Base-by-base conservation (phyloP, 1,139 yeast species). In the Pichiaceae sp. region DNA sequence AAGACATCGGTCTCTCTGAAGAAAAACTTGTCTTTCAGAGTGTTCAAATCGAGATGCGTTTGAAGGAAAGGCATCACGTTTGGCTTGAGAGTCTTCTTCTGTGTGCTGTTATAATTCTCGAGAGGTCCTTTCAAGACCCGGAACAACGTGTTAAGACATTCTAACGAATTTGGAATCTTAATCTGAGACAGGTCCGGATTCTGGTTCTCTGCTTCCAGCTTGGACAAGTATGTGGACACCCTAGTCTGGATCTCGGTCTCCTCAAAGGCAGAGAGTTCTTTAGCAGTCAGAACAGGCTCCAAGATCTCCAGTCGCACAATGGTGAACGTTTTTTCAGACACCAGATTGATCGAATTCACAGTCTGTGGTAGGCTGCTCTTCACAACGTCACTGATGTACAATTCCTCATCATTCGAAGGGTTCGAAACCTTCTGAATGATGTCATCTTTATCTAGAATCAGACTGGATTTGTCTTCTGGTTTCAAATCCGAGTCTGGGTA, bases 101-200 rank as follows among this genome's bases (percentile, higher is more conserved):
- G 68, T n/a, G 66, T 70, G 3, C 50, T 56, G 1, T 69, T 60
- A 3, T 55, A 57, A 25, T 68, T 56, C 12, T 62, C 54, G 4
- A 81, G 52, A 0, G 89, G 87, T 0, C 84, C 86, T 44, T 66
- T 72, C 35, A 81, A 59, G 3, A 78, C 78, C 44, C 74, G 75
- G 39, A 72, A 65, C 18, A 80, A 50, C 17, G 81, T 77, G 35
- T 63, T 64, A 26, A 79, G 57, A 48, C 86, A 77, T 36, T 72
- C 73, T 1, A 68, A 53, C 9, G 73, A 68, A 6, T 68, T 59
- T 1, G 84, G 83, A 1, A 67, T 48, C 19, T 24, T 27, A 16
- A 33, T 24, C 7, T 25, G 8, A 9, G 17, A 16, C n/a, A 32
- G 3, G 12, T 17, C 32, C 9, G 16, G 14, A 8, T 41, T 32